Base-by-base conservation (phyloP, 441 rosid species). In the Brassica hybrid region DNA sequence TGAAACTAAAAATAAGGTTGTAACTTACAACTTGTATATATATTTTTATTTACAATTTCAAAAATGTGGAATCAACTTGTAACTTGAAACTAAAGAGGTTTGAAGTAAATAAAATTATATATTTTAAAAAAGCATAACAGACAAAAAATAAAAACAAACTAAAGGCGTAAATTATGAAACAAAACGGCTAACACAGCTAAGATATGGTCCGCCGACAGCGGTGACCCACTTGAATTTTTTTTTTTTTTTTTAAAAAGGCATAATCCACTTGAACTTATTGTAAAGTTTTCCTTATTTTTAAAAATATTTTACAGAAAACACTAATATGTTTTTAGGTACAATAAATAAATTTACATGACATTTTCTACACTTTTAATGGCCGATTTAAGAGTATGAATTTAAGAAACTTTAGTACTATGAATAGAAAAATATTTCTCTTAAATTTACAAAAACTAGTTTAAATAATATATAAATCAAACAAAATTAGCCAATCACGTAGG, bases 171-270 rank as follows among this genome's bases (percentile, higher is more conserved):
- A 23, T 14, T 48, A 61, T 23, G 74, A 73, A 78, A 68, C 67
- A 57, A 73, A 79, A 79, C 75, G 78, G 78, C 82, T 68, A 73
- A 79, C 17, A 74, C 82, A 79, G 75, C 82, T 79, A 62, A 68
- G 74, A 41, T 67, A 66, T 59, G 58, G 65, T 62, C 52, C 14
- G 74, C 63, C 48, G 68, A 69, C 78, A 73, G 74, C 81, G 59
- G 74, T 73, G 71, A 68, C 78, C 16, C 71, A 69, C 75, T 79
- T 38, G 43, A 73, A 54, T 10, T 41, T 62, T 21, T 21, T 21
- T 21, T 21, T 21, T 21, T 21, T 21, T 21, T 21, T 21, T 21
- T 2, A 21, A 21, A 21, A 21, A 21, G 23, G 23, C 23, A 21
- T 21, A 2, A 21, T 0, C 23, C 23, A 21, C 23, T 21, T 21